A percentile compares a stretch with the other conserved stretches of the same genome.
Conservation (phyloP, 805 yeast species). For the Candida ipomoeae region DNA sequence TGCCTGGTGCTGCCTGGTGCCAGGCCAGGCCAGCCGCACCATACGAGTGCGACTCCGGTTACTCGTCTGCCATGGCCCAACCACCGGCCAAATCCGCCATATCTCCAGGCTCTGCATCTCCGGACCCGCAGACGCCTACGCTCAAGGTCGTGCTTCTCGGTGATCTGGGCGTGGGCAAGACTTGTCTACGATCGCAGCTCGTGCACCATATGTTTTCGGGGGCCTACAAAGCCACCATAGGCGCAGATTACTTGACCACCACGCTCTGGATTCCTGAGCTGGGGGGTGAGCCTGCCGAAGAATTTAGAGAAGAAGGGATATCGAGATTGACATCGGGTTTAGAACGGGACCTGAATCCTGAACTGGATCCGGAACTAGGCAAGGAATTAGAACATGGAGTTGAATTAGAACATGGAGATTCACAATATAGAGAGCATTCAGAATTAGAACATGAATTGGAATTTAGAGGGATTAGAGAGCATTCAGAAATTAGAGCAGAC, state of each 20-base stretch:
- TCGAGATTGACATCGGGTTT: no score
- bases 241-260: slow-evolving; percentile 54
- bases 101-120: slow-evolving; percentile 1
- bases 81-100: slow-evolving; percentile 2
- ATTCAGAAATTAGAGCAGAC: no score
- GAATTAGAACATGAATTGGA: no score
- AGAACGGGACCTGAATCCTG: no score
- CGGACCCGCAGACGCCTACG: background rate
- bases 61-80: background rate
- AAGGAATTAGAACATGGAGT: no score
- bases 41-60: background rate
- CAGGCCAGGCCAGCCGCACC: background rate
- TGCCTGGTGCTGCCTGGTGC: no score
- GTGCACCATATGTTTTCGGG: slow-evolving; percentile 52
- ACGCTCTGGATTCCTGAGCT: slow-evolving; percentile 19
- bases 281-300: background rate
- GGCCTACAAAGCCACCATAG: slow-evolving; percentile 56
- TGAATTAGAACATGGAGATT: no score
- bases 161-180: slow-evolving; percentile 58
- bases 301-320: no score
- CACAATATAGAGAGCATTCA: no score
- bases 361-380: no score
- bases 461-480: no score
- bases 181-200: slow-evolving; percentile 52
- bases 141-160: slow-evolving; percentile 54